Conservation (phyloP, 192 early-diverging fungal genomes). For the Coemansia sp. region DNA sequence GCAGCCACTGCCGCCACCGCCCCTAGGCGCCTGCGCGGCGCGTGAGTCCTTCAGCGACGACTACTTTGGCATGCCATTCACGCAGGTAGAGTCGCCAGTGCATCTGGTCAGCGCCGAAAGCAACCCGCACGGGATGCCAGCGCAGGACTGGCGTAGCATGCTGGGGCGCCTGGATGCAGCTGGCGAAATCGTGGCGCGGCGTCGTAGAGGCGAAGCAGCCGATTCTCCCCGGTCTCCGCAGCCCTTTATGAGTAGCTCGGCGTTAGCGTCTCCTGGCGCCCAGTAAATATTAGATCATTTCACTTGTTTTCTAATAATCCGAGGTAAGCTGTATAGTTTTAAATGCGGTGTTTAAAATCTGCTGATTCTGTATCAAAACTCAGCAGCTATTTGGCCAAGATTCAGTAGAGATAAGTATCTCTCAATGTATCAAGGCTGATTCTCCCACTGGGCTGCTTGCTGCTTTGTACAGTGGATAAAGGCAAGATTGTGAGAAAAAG, state of each 20-base stretch:
- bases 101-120: constrained; percentile 13
- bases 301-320: neutral
- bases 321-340: too few species aligned
- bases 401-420: too few species aligned
- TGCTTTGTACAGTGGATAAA: too few species aligned
- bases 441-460: too few species aligned
- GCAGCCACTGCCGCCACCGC: constrained; percentile 14
- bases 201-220: neutral
- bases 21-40: constrained; percentile 1
- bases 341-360: too few species aligned
- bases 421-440: too few species aligned
- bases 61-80: constrained; percentile 33
- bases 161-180: constrained; percentile 23
- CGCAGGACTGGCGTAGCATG: constrained; percentile 34
- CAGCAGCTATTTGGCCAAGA: too few species aligned
- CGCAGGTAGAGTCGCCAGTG: constrained; percentile 5
- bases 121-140: constrained; percentile 1
- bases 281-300: constrained; percentile 10
- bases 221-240: constrained; percentile 13
- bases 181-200: constrained; percentile 1
- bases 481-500: too few species aligned
- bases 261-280: constrained; percentile 31
- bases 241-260: constrained; percentile 13
- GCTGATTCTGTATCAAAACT: too few species aligned
- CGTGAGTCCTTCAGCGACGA: constrained; percentile 12